phyloP scores from a whole-genome alignment of 192 early-diverging fungal genomes.

The Rhizophlyctis rosea region DNA sequence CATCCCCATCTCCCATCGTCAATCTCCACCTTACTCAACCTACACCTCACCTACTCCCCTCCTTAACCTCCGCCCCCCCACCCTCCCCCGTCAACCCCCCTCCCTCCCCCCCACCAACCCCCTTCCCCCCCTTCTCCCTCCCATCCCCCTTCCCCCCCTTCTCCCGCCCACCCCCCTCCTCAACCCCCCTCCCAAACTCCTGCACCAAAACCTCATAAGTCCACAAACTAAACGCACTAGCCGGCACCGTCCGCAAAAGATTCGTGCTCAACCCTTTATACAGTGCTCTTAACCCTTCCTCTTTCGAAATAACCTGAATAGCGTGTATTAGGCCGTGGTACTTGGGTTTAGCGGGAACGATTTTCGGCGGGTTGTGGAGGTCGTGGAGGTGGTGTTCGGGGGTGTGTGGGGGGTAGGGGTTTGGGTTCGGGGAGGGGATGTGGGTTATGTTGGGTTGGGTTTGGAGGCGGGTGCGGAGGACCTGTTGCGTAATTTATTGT shows the following conservation, averaged over 20 bases:
- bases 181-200: conserved; percentile 11
- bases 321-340: conserved; percentile 85
- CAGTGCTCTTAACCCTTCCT: conserved; percentile 80
- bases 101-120: no score
- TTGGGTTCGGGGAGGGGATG: no score
- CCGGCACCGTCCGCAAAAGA: conserved; percentile 84
- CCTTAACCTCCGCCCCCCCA: no score
- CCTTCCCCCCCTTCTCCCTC: no score
- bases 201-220: conserved; percentile 82
- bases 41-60: no score
- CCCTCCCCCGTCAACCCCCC: no score
- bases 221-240: conserved; percentile 79
- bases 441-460: conserved; percentile 65
- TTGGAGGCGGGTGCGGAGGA: conserved; percentile 89
- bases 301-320: conserved; percentile 60
- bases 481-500: conserved; percentile 38
- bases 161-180: not conserved
- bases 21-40: no score
- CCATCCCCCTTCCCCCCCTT: no score
- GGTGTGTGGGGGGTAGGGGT: conserved; percentile 22
- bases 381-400: conserved; percentile 3
- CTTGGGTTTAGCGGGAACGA: conserved; percentile 39
- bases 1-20: no score
- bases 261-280: conserved; percentile 87
- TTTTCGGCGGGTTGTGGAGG: conserved; percentile 1